Percentiles rank a stretch among this genome's conserved stretches.
These are phyloP conservation scores for Maudiozyma turicensis DNA, from an alignment of 805 yeast species.

Conservation along the genomic window DNA sequence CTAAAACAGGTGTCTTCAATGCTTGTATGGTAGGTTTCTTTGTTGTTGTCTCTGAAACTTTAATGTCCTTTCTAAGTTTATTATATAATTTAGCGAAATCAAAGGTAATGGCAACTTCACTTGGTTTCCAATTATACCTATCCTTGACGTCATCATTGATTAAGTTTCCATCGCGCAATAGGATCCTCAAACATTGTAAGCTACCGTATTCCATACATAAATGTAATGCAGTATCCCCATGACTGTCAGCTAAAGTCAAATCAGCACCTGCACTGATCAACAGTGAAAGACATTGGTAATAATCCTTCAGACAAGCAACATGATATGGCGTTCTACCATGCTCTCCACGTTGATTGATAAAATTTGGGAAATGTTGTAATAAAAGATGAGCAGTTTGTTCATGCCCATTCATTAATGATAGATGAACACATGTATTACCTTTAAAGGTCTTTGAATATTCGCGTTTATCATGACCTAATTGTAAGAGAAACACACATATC, in stretches of 20 bases:
- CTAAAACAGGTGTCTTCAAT: slow-evolving; percentile 20
- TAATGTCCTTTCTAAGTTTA: slow-evolving; percentile 19
- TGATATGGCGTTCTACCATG: slow-evolving; percentile 58
- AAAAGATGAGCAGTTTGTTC: slow-evolving; percentile 66
- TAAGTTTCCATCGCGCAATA: slow-evolving; percentile 36
- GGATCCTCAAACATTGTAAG: slow-evolving; percentile 42
- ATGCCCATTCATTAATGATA: slow-evolving; percentile 54
- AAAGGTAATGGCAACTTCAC: slow-evolving; percentile 47
- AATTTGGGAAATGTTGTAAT: slow-evolving; percentile 52
- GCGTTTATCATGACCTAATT: slow-evolving; percentile 44
- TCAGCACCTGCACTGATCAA: slow-evolving; percentile 71
- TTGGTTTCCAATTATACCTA: slow-evolving; percentile 54
- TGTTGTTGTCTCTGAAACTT: slow-evolving; percentile 6
- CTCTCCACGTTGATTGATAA: slow-evolving; percentile 40
- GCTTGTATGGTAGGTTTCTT: slow-evolving; percentile 16
- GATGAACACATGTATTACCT: slow-evolving; percentile 58
- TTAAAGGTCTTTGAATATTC: slow-evolving; percentile 45
- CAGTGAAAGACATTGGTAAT: slow-evolving; percentile 51
- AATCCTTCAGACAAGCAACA: slow-evolving; percentile 51
- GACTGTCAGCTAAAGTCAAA: slow-evolving; percentile 56
- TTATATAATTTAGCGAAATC: slow-evolving; percentile 39
- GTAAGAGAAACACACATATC: slow-evolving; percentile 50
- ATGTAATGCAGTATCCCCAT: slow-evolving; percentile 80
- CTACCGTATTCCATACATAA: slow-evolving; percentile 68
- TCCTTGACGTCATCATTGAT: slow-evolving; percentile 42